phyloP scores from a whole-genome alignment of 257 asterid species.

The Gentiana macrophylla region DNA sequence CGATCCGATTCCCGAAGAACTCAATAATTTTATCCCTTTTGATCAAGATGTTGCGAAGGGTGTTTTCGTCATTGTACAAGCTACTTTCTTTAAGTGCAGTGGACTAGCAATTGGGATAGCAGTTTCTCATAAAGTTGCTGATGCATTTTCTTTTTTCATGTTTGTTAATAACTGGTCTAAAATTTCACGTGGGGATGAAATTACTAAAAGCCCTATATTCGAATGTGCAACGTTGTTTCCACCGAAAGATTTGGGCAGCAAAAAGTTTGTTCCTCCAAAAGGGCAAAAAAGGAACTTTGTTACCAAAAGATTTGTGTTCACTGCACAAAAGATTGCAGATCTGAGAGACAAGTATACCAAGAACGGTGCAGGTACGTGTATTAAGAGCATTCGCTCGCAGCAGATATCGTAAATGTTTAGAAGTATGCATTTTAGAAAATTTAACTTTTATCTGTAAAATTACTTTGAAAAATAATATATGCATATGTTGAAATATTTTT shows the following conservation, averaged over 20 bases:
- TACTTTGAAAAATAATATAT: too few species aligned
- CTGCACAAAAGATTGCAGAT: not conserved
- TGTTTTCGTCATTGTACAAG: slow-evolving; percentile 3
- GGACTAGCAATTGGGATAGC: slow-evolving; percentile 6
- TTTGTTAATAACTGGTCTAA: slow-evolving; percentile 6
- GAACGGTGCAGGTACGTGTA: too few species aligned
- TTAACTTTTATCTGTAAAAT: too few species aligned
- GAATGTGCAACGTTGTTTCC: slow-evolving; percentile 1
- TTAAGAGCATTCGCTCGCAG: not conserved
- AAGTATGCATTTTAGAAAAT: too few species aligned
- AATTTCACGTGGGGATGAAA: not conserved
- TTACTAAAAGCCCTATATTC: slow-evolving; percentile 1
- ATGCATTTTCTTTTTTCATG: not conserved
- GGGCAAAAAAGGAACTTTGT: not conserved
- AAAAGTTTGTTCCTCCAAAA: not conserved
- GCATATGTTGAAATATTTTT: not conserved
- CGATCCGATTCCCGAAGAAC: not conserved
- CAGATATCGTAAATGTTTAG: not conserved
- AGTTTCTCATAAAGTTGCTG: slow-evolving; percentile 8
- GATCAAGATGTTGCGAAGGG: not conserved
- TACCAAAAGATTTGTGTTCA: not conserved
- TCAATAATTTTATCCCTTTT: slow-evolving; percentile 4
- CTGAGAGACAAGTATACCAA: slow-evolving; percentile 1
- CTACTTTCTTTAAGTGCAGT: slow-evolving; percentile 8
- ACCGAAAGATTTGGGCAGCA: not conserved